Evolutionary conservation across 352 stramenopile species (phyloP), one percentile per base, ranked within the genome.

Genomic region (Globisporangium recalcitrans): DNA sequence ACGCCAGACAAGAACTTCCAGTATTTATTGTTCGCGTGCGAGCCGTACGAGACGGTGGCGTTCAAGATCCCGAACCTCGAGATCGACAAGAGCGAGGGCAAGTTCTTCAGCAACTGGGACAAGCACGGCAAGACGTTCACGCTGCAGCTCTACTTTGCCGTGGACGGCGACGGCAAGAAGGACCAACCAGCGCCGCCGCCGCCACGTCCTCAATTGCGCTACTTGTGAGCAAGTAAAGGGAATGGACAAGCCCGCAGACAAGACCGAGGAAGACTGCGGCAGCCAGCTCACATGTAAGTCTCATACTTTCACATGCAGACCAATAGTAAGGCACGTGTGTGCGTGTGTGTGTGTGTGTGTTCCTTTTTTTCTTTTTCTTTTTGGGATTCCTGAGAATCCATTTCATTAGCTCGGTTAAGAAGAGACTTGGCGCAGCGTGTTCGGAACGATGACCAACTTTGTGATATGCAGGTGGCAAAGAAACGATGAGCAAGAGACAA

Each of bases 31-130:
- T 98, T 99, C 67, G 98, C 98, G 1, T 98, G 95, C 64, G 97
- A 99, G 71, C 97, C 97, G 40, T 99, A 99, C 80, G 96, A 99
- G 82, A 99, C 96, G 21, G 87, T 99, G 22, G 98, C 92, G 44
- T 99, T 99, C 82, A 99, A 99, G 77, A 96, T 99, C 65, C 97
- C 97, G 19, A 99, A 99, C 73, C 70, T 97, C 51, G 85, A 93
- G 16, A 82, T 99, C 44, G 96, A 99, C 76, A 96, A 96, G 72
- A 77, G 83, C 54, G 93, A 98, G 64, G 95, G 91, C 36, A 91
- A 91, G 63, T 99, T 98, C 75, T 97, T 99, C 46, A 98, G 96
- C 55, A 97, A 98, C 75, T 99, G 97, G 97, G 95, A 99, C 79
- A 91, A 90, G 47, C 79, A 97, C 27, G 81, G 77, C 57, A 98